Conservation (phyloP, 2,329 filamentous ascomycete genomes). For the Pseudopyrenochaeta lycopersici region DNA sequence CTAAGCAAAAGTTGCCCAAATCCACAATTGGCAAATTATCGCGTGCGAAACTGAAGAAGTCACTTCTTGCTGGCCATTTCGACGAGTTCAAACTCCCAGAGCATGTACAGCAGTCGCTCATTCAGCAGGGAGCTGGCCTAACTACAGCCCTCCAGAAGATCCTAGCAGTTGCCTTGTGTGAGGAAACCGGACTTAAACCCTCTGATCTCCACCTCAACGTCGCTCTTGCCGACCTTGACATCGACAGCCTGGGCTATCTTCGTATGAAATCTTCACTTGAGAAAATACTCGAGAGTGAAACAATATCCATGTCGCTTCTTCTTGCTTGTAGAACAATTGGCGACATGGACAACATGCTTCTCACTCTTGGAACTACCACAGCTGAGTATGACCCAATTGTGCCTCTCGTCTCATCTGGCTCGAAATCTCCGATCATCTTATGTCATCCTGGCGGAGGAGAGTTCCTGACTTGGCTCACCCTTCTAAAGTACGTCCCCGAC, state of each 20-base stretch:
- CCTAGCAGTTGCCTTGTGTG: background rate
- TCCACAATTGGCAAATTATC: conserved; percentile 13
- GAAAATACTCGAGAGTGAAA: conserved; percentile 2
- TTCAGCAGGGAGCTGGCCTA: background rate
- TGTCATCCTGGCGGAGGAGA: conserved; percentile 51
- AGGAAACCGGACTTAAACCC: conserved; percentile 1
- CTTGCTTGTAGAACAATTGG: conserved; percentile 5
- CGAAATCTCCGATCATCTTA: conserved; percentile 2
- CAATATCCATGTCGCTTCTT: conserved; percentile 8
- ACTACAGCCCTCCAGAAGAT: conserved; percentile 9
- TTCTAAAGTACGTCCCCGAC: conserved; percentile 50
- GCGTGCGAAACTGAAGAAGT: conserved; percentile 8
- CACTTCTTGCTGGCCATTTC: conserved; percentile 4
- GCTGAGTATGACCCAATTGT: conserved; percentile 14
- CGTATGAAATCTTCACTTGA: conserved; percentile 12
- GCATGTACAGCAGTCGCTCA: background rate
- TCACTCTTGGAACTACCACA: conserved; percentile 6
- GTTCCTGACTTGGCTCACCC: conserved; percentile 49
- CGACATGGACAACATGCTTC: conserved; percentile 6
- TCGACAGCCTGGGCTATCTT: conserved; percentile 15
- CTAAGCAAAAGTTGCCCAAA: conserved; percentile 9
- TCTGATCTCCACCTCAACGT: conserved; percentile 1
- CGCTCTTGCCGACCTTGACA: conserved; percentile 5
- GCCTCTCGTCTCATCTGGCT: conserved; percentile 6
- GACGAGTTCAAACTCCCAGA: background rate